These are phyloP conservation scores for Camelina sativa DNA, from an alignment of 345 rosid species.

Conservation along the genomic window DNA sequence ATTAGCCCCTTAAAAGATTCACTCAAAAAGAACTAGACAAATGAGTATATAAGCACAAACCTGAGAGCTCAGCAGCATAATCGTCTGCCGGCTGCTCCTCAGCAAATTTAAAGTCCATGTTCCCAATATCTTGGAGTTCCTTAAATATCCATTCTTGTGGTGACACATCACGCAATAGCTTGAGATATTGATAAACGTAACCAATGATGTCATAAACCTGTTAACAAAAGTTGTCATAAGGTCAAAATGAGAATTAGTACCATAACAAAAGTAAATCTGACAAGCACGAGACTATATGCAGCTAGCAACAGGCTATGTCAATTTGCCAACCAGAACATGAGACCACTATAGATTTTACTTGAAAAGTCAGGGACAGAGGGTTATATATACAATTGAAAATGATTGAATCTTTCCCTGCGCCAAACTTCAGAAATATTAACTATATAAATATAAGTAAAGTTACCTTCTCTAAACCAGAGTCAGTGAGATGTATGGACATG, in stretches of 20 bases:
- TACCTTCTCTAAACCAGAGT: constrained; percentile 93
- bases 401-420: constrained; percentile 1
- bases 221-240: constrained; percentile 18
- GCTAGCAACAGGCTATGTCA: constrained; percentile 9
- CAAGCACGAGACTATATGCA: constrained; percentile 10
- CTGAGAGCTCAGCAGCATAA: constrained; percentile 96
- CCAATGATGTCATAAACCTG: constrained; percentile 88
- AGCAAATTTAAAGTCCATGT: constrained; percentile 90
- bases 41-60: constrained; percentile 47
- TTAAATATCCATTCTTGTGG: constrained; percentile 99
- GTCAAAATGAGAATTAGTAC: constrained; percentile 26
- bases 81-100: constrained; percentile 98
- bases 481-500: constrained; percentile 88
- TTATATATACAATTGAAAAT: constrained; percentile 21
- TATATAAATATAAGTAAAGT: background rate
- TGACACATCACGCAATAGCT: constrained; percentile 64
- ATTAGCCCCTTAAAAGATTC: background rate
- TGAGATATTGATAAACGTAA: constrained; percentile 85
- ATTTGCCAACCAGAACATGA: constrained; percentile 22
- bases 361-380: constrained; percentile 11
- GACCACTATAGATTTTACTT: background rate
- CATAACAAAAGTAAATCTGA: constrained; percentile 20
- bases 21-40: constrained; percentile 24
- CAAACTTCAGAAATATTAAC: background rate
- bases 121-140: constrained; percentile 94